These are phyloP conservation scores for Epichloe festucae DNA, from an alignment of 2,329 filamentous ascomycete species.

Conservation along the genomic window DNA sequence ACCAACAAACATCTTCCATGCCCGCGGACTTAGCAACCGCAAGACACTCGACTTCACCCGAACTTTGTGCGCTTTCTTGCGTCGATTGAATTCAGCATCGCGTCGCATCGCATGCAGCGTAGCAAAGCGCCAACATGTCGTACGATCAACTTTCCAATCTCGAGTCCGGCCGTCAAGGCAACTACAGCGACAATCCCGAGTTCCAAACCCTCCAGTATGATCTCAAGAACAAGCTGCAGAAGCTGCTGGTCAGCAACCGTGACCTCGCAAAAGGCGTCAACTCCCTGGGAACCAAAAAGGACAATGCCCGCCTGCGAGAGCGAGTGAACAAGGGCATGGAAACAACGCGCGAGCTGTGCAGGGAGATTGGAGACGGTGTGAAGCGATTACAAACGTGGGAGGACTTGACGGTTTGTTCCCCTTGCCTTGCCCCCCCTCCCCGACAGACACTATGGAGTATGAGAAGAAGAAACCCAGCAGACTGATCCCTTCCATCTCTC, in stretches of 20 bases:
- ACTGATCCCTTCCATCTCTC: neutral
- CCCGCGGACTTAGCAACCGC: neutral
- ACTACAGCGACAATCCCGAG: constrained; percentile 85
- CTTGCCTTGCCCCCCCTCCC: neutral
- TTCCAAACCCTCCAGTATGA: constrained; percentile 74
- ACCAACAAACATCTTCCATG: neutral
- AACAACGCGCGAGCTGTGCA: constrained; percentile 76
- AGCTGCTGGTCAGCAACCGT: constrained; percentile 76
- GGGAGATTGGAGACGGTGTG: constrained; percentile 82
- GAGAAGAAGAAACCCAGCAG: neutral
- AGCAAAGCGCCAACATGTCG: constrained; percentile 49
- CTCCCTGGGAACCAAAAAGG: constrained; percentile 85
- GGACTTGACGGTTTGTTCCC: constrained; percentile 56
- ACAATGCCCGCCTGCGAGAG: constrained; percentile 83
- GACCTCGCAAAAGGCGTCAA: constrained; percentile 74
- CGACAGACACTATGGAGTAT: neutral
- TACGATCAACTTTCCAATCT: constrained; percentile 78
- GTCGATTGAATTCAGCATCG: neutral
- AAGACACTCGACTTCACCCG: neutral
- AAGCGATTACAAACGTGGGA: constrained; percentile 86
- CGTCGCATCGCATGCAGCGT: neutral
- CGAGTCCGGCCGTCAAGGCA: constrained; percentile 63
- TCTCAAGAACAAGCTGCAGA: constrained; percentile 80
- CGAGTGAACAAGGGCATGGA: constrained; percentile 78
- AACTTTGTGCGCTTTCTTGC: too few relatives aligned